Evolutionary conservation across 2,329 filamentous ascomycete species (phyloP).

Genomic region (Paracoccidioides brasiliensis): DNA sequence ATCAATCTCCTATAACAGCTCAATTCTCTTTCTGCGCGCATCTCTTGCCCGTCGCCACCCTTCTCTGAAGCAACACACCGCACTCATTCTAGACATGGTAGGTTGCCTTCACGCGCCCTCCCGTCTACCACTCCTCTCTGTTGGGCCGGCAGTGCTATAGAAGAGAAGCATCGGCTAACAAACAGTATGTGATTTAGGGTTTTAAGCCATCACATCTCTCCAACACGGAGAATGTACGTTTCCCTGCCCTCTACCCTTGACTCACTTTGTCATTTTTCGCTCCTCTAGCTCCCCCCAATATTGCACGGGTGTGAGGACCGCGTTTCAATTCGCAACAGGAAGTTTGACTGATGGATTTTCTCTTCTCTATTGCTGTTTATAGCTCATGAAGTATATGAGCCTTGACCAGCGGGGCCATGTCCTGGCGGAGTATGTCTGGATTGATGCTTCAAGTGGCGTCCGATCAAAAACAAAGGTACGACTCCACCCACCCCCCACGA

Average conservation of each 20-base stretch:
- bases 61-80: no score
- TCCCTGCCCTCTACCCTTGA: conserved; percentile 12
- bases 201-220: conserved; percentile 33
- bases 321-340: neutral
- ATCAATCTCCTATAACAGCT: no score
- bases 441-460: conserved; percentile 67
- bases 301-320: neutral
- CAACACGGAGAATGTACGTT: conserved; percentile 36
- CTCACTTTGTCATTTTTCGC: neutral
- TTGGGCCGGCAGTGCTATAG: no score
- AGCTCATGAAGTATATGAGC: conserved; percentile 60
- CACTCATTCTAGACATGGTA: no score
- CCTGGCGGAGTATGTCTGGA: conserved; percentile 96
- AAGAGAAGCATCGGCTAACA: neutral
- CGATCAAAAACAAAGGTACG: conserved; percentile 95
- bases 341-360: conserved; percentile 10
- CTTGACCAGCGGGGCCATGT: conserved; percentile 80
- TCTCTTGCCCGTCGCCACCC: no score
- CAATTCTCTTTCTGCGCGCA: no score
- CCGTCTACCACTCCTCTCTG: no score
- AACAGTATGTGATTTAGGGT: conserved; percentile 16
- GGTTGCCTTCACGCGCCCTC: no score
- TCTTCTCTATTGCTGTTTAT: conserved; percentile 10
- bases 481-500: conserved; percentile 14
- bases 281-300: neutral